Base-by-base conservation (phyloP, 176 grass and related monocot species). In the Eragrostis nindensis region DNA sequence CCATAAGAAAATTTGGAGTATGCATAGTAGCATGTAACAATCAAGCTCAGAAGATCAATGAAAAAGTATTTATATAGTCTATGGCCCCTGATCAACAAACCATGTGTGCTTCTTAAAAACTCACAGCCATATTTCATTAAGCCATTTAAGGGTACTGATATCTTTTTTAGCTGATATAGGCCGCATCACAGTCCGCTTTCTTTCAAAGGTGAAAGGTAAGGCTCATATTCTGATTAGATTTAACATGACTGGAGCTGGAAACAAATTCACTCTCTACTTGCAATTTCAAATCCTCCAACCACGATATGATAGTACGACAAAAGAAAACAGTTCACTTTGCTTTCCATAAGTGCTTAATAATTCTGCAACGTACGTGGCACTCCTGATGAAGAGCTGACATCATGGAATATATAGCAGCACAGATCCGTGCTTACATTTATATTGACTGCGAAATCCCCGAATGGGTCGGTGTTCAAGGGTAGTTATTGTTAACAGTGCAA, bases 131-230 rank as follows among this genome's bases (percentile, higher is more conserved):
- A 56, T 65, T 73, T 79, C 55, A 22, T 81, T 50, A 71, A 61
- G 29, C 13, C 69, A 47, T 67, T 66, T 70, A 69, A 82, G n/a
- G 6, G 36, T 40, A 63, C 6, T 45, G 25, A 12, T 63, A 75
- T 68, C 49, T 11, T 78, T 82, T 64, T 72, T 48, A 72, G 82
- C 24, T 59, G 73, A 75, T 52, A 80, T 43, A 44, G 78, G 74
- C 44, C n/a, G n/a, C n/a, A n/a, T n/a, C n/a, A n/a, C n/a, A n/a
- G n/a, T n/a, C n/a, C n/a, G n/a, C n/a, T n/a, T n/a, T n/a, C n/a
- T n/a, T n/a, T n/a, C n/a, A n/a, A n/a, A n/a, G n/a, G n/a, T 74
- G 44, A 59, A 77, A 50, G 44, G 10, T 6, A n/a, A 68, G 41
- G 8, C 24, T 39, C 54, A 55, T 65, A 63, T 44, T 62, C 2